A percentile compares a stretch with the other conserved stretches of the same genome.
Conservation (phyloP, 257 asterid genomes). For the Rubia yunnanensis region DNA sequence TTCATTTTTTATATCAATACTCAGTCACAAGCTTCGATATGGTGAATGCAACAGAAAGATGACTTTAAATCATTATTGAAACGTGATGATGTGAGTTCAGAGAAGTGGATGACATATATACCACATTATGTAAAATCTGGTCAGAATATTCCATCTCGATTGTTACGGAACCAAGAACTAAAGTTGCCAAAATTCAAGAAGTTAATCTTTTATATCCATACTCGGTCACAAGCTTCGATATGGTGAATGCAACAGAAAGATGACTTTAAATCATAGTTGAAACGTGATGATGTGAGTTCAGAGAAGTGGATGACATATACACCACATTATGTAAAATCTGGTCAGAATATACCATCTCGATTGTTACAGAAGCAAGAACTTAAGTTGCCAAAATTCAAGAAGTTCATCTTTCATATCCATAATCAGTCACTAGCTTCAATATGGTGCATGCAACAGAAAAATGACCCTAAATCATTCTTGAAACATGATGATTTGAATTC, state of each 20-base stretch:
- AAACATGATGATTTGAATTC: not conserved
- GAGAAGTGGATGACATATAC: not conserved
- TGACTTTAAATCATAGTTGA: not conserved
- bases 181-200: too few relatives aligned
- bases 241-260: not conserved
- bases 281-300: not conserved
- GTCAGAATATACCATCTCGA: too few relatives aligned
- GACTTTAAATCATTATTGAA: not conserved
- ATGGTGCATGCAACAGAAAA: not conserved
- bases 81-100: not conserved
- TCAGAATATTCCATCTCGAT: too few relatives aligned
- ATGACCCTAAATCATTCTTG: not conserved
- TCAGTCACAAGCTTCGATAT: too few relatives aligned
- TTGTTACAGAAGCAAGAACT: not conserved
- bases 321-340: not conserved
- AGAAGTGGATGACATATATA: not conserved
- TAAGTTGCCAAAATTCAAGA: not conserved
- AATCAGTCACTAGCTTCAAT: not conserved
- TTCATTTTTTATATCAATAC: too few relatives aligned
- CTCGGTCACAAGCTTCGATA: too few relatives aligned
- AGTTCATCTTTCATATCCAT: not conserved
- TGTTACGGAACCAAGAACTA: too few relatives aligned
- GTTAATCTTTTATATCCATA: too few relatives aligned
- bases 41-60: not conserved
- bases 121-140: not conserved